These are phyloP conservation scores for Albizia julibrissin DNA, from an alignment of 306 rosid genomes.

Conservation along the genomic window DNA sequence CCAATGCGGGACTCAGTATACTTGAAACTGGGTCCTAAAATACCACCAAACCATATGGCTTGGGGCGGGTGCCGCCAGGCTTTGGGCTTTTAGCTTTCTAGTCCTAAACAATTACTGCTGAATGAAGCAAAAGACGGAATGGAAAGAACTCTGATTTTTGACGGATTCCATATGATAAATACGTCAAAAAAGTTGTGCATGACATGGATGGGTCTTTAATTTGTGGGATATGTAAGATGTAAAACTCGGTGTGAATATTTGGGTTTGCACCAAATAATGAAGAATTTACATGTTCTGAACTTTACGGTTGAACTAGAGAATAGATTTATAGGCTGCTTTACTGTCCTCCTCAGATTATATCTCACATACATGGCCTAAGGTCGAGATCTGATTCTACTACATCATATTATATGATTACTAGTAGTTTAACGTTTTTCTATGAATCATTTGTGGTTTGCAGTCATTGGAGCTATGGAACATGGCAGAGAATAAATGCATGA, in stretches of 20 bases:
- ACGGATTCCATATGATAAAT: background rate
- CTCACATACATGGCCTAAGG: background rate
- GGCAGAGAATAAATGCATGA: slow-evolving; percentile 80
- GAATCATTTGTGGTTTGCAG: slow-evolving; percentile 52
- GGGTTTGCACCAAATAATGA: background rate
- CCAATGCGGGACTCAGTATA: too few relatives aligned
- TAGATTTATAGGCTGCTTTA: background rate
- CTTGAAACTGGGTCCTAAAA: too few relatives aligned
- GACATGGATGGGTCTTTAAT: background rate
- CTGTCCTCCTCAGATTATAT: background rate
- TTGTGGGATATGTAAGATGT: background rate
- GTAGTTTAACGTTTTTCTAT: slow-evolving; percentile 21
- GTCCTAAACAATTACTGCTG: background rate
- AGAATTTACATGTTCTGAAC: background rate
- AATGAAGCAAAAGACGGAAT: background rate
- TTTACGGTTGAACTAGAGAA: background rate
- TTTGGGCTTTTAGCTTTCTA: background rate
- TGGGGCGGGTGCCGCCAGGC: background rate
- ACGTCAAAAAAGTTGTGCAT: background rate
- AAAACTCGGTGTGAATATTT: background rate
- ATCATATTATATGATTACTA: slow-evolving; percentile 9
- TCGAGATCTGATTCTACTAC: background rate
- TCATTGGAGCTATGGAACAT: slow-evolving; percentile 87
- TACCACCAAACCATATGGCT: background rate
- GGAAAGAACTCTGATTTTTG: background rate